Base-by-base conservation (phyloP, 2,329 filamentous ascomycete species). In the Stachybotrys elegans region DNA sequence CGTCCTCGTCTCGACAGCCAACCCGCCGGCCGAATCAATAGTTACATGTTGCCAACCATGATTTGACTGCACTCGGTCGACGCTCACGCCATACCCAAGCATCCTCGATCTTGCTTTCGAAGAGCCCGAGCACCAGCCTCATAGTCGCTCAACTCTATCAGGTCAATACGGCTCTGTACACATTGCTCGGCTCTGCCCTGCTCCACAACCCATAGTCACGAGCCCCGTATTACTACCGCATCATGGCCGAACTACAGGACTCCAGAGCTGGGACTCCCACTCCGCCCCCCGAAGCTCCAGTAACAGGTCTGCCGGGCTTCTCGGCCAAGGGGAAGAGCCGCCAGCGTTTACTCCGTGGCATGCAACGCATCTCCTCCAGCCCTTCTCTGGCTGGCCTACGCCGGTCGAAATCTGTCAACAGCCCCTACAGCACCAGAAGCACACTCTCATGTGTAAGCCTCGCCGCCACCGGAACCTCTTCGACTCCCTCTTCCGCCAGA, bases 321-420 rank as follows among this genome's bases (percentile, higher is more conserved):
- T 52, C 57, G 39, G 37, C 51, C 21, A 88, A 84, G 64, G 71
- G 78, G 45, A 89, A 83, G 61, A 78, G 81, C 43, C 79, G 86
- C 38, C 80, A 83, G 55, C 80, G 83, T 47, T 66, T 95, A 25
- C 70, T 94, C 16, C 81, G 83, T 50, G 81, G 83, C 23, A 75
- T 95, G 40, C 84, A 92, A 49, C 83, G 88, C 46, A 92, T 94
- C 57, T 84, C 87, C 11, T 95, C 89, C 0, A 88, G 84, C 6
- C 83, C 86, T 1, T 87, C 86, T 14, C 68, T 95, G 41, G 72
- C 77, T 32, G 78, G 78, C 46, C 64, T 82, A 43, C 76, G 81
- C 44, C 79, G 85, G 47, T 70, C 80, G 21, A 76, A 82, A 44
- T 84, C 88, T 6, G 76, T 79, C 46, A 83, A 79, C 57, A 86